Evolutionary conservation across 2,329 filamentous ascomycete species (phyloP).

Genomic region (Plenodomus lindquistii): DNA sequence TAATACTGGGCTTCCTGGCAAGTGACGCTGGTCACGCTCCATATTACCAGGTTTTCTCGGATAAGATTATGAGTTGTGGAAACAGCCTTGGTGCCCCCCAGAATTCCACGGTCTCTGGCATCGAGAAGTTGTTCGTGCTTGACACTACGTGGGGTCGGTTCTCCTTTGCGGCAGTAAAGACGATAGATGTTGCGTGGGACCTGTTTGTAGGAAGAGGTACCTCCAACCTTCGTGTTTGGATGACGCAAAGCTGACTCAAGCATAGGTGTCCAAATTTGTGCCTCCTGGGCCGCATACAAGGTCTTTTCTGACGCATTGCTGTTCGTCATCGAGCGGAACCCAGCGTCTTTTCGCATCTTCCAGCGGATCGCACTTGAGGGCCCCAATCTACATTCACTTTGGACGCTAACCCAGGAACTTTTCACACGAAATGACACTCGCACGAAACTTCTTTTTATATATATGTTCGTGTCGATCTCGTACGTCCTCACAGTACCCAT

Average conservation of each 20-base stretch:
- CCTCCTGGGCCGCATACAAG: slow-evolving; percentile 33
- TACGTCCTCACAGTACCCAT: slow-evolving; percentile 40
- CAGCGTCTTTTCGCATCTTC: slow-evolving; percentile 41
- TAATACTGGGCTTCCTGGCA: slow-evolving; percentile 11
- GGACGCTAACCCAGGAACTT: slow-evolving; percentile 33
- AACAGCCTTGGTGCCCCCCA: slow-evolving; percentile 7
- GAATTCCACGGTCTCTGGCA: slow-evolving; percentile 21
- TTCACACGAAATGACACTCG: slow-evolving; percentile 23
- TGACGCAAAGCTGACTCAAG: neutral
- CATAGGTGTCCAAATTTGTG: slow-evolving; percentile 27
- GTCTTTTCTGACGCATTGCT: slow-evolving; percentile 42
- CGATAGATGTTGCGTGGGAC: slow-evolving; percentile 44
- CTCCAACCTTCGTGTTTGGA: neutral
- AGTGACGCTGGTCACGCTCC: neutral
- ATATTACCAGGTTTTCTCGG: slow-evolving; percentile 13
- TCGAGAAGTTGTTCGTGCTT: slow-evolving; percentile 35
- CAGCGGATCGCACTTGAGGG: slow-evolving; percentile 37
- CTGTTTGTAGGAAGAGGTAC: slow-evolving; percentile 36
- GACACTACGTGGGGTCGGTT: slow-evolving; percentile 29
- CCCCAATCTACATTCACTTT: slow-evolving; percentile 23
- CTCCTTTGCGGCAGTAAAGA: slow-evolving; percentile 38
- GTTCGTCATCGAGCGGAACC: slow-evolving; percentile 39
- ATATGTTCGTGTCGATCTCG: slow-evolving; percentile 33
- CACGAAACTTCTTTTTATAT: slow-evolving; percentile 30
- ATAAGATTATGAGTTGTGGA: slow-evolving; percentile 19